Evolutionary conservation across 306 rosid genomes (phyloP).

Genomic region (Elaeagnus macrophylla): DNA sequence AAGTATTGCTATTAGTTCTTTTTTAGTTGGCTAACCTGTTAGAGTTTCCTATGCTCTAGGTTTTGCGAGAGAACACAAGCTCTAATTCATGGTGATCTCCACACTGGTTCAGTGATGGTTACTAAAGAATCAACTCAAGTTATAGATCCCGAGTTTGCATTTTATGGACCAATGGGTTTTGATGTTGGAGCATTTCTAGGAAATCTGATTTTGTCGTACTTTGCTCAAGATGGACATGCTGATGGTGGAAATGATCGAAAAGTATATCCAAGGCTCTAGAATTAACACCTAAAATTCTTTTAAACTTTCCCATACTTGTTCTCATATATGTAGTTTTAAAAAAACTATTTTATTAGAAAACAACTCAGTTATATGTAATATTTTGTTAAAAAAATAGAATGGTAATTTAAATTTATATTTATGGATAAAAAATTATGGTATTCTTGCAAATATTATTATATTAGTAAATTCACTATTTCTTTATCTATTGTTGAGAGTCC

Average conservation of each 20-base stretch:
- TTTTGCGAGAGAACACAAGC: slow-evolving; percentile 86
- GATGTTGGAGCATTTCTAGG: slow-evolving; percentile 86
- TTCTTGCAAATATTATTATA: too few species aligned
- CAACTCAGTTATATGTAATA: too few species aligned
- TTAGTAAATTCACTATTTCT: too few species aligned
- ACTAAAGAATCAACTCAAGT: slow-evolving; percentile 78
- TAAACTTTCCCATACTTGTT: too few species aligned
- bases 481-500: too few species aligned
- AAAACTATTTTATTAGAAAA: too few species aligned
- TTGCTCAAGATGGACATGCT: slow-evolving; percentile 91
- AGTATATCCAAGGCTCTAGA: slow-evolving; percentile 24
- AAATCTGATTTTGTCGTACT: slow-evolving; percentile 81
- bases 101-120: slow-evolving; percentile 87
- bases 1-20: not conserved
- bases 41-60: slow-evolving; percentile 34
- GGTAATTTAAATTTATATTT: too few species aligned
- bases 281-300: too few species aligned
- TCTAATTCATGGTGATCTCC: slow-evolving; percentile 86
- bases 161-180: slow-evolving; percentile 93
- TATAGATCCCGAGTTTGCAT: slow-evolving; percentile 89
- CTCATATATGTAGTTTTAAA: too few species aligned
- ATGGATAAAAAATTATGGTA: too few species aligned
- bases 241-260: slow-evolving; percentile 54
- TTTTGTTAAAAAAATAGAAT: too few species aligned
- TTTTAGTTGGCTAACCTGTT: not conserved